Evolutionary conservation across 2,329 filamentous ascomycete species (phyloP).

Genomic region (Neopestalotiopsis sp.): DNA sequence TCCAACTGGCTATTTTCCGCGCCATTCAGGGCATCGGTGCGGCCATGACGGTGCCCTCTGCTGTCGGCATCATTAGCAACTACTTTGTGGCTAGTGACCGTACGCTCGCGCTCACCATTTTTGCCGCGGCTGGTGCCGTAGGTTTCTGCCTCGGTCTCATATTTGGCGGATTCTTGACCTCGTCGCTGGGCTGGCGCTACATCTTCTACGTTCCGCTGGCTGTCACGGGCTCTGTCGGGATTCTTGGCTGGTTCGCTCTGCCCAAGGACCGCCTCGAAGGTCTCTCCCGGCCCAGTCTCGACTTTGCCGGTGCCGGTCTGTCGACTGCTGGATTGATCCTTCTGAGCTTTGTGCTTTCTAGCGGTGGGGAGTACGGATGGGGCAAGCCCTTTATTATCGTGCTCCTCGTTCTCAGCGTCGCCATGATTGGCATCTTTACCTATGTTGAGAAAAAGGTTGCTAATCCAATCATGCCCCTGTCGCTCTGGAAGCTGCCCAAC

Average conservation of each 20-base stretch:
- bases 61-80: conserved; percentile 59
- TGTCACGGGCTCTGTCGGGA: conserved; percentile 33
- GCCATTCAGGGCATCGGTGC: conserved; percentile 66
- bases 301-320: conserved; percentile 46
- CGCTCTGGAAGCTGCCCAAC: conserved; percentile 50
- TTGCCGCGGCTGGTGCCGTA: conserved; percentile 43
- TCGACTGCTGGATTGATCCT: conserved; percentile 49
- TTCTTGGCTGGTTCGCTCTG: conserved; percentile 40
- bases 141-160: conserved; percentile 47
- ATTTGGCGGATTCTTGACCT: conserved; percentile 44
- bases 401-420: conserved; percentile 43
- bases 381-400: conserved; percentile 49
- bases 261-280: conserved; percentile 43
- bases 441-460: conserved; percentile 47
- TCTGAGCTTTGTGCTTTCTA: conserved; percentile 49
- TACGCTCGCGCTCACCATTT: conserved; percentile 44
- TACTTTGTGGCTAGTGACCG: conserved; percentile 44
- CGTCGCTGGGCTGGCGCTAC: conserved; percentile 44
- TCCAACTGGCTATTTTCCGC: conserved; percentile 62
- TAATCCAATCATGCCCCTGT: conserved; percentile 52
- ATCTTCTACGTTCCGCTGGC: conserved; percentile 43
- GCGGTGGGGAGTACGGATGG: conserved; percentile 52
- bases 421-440: conserved; percentile 43
- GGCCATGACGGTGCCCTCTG: conserved; percentile 63
- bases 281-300: conserved; percentile 41